phyloP scores from a whole-genome alignment of 495 filamentous ascomycete species.

The Aspergillus coremiiformis region DNA sequence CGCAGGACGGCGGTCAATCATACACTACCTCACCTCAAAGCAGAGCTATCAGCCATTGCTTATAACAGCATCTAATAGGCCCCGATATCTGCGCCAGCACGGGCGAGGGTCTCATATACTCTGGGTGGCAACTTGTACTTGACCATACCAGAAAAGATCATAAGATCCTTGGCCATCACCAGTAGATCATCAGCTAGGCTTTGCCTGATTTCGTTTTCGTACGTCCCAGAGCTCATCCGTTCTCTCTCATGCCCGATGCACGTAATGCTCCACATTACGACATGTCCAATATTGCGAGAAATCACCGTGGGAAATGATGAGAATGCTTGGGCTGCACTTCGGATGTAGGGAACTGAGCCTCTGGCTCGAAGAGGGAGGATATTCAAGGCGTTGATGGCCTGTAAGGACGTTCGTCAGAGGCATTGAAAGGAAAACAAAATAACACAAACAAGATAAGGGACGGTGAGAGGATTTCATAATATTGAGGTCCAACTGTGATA shows the following conservation, averaged over 20 bases:
- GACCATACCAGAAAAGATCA: constrained; percentile 90
- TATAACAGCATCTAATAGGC: constrained; percentile 35
- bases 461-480: no score
- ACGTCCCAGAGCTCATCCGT: constrained; percentile 54
- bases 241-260: constrained; percentile 72
- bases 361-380: constrained; percentile 68
- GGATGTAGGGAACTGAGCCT: constrained; percentile 66
- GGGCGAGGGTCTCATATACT: constrained; percentile 75
- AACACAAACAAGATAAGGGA: neutral
- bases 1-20: no score
- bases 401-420: constrained; percentile 7
- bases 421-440: neutral
- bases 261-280: constrained; percentile 87
- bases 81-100: constrained; percentile 63
- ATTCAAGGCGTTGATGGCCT: constrained; percentile 66
- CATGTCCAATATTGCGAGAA: constrained; percentile 75
- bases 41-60: no score
- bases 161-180: constrained; percentile 75
- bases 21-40: no score
- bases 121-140: constrained; percentile 72
- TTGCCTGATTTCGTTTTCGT: constrained; percentile 64
- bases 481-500: no score
- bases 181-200: constrained; percentile 63
- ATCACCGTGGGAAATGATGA: constrained; percentile 65
- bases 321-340: constrained; percentile 68